Evolutionary conservation across 2,329 filamentous ascomycete species (phyloP).

Genomic region (Beauveria rudraprayagi): DNA sequence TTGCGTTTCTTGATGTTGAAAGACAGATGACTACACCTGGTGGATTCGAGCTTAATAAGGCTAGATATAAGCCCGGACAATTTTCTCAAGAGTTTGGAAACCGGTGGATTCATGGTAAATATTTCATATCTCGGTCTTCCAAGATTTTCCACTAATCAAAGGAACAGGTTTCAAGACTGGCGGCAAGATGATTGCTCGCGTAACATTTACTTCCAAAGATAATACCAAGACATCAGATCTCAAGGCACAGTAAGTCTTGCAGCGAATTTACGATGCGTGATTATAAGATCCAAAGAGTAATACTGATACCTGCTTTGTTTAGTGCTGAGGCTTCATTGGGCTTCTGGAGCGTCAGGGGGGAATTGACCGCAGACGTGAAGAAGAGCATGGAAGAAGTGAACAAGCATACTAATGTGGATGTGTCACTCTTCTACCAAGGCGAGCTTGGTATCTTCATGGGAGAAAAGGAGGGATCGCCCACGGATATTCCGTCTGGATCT

Average conservation of each 20-base stretch:
- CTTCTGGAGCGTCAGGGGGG: neutral
- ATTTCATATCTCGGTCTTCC: neutral
- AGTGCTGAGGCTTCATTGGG: neutral
- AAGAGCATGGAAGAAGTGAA: neutral
- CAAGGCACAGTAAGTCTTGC: neutral
- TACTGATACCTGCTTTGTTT: neutral
- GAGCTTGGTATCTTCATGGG: neutral
- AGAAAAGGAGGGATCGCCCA: neutral
- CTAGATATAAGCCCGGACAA: neutral
- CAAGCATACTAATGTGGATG: neutral
- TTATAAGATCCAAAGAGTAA: neutral
- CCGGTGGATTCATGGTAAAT: neutral
- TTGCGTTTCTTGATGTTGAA: neutral
- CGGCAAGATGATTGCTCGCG: neutral
- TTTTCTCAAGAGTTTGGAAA: neutral
- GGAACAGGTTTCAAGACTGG: neutral
- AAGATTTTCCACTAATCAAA: neutral
- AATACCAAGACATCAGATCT: neutral
- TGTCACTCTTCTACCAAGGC: neutral
- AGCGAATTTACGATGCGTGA: rapidly evolving
- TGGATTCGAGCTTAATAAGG: neutral
- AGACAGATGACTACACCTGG: neutral
- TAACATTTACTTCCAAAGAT: neutral
- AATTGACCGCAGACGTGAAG: neutral
- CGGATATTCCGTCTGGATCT: neutral